Base-by-base conservation (phyloP, 1,284 basidiomycete genomes). In the Ganoderma resinaceum region DNA sequence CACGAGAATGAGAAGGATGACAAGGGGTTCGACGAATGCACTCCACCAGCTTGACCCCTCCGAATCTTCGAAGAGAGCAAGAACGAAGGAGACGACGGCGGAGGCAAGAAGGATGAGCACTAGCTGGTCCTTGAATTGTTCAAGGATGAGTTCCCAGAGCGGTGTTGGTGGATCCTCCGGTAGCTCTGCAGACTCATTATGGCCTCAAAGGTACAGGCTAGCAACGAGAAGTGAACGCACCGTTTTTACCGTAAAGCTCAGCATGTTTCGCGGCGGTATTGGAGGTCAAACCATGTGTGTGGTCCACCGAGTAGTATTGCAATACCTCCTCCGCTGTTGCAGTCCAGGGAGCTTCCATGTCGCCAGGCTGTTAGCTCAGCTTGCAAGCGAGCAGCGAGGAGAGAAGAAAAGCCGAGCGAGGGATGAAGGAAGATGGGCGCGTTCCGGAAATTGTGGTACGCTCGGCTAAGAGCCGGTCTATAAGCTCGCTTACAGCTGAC, bases 51-150 rank as follows among this genome's bases (percentile, higher is more conserved):
- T 86, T 14, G 89, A 85, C 71, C 91, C 90, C 23, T 88, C 86
- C 1, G 86, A 82, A 57, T 91, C 87, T 78, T 98, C 96, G 68
- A 98, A 85, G 46, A 97, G 81, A 11, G 96, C 96, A 38, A 98
- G 86, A 14, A 96, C 84, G 78, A 98, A 96, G 2, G 96, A 98
- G 70, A 98, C 87, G 61, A 94, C 90, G 18, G 96, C 96, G 7
- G 95, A 97, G 2, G 88, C 95, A 55, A 98, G 91, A 33, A 98
- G 88, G 77, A 98, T 98, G 70, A 98, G 90, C 29, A 97, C 96
- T 31, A 98, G 90, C 81, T 97, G 95, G 82, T 98, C 96, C 84
- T 98, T 93, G 87, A 99, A 99, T 83, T 99, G 97, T 75, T 97
- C 96, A 26, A 99, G 86, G 70, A 99, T 94, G 70, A 99, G 90